Evolutionary conservation across 768 basidiomycete species (phyloP), one percentile per base, ranked within the genome.

Genomic region (Xerocomellus chrysenteron): DNA sequence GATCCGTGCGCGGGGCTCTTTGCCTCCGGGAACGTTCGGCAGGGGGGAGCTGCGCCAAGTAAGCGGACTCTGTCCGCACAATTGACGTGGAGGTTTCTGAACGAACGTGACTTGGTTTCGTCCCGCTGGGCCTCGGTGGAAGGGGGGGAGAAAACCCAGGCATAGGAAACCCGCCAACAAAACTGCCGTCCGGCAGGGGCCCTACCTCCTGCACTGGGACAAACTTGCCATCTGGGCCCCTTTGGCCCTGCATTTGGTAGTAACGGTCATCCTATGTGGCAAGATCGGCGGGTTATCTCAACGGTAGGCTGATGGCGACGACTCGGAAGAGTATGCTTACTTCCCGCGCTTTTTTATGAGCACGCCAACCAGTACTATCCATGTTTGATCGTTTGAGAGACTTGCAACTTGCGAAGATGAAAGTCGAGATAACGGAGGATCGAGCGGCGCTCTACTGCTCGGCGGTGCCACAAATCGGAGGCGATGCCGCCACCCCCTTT

Each of bases 321-420:
- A 21, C 21, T 21, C 21, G 21, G 21, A 46, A 53, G 19, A 43
- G 47, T 33, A 61, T 12, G 5, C 75, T 56, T 60, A 80, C 85
- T 74, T 80, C 80, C 50, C 80, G 74, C 3, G 86, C 91, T 58
- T 80, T 80, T 50, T 83, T 80, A 16, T 78, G 77, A 36, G 89
- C 88, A 62, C 81, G 81, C 90, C 90, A 92, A 54, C 91, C 92
- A 52, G 84, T 74, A 55, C 80, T 84, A 68, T 92, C 91, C 89
- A 92, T 91, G 45, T 19, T 52, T 40, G 36, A 39, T 32, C 35
- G 41, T 40, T 53, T 21, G 17, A 21, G 26, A 28, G 28, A 47
- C 21, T 46, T 37, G 55, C 5, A 5, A 21, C 11, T 47, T 30
- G 30, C 21, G 21, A 24, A 5, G 39, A 50, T 47, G 53, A 54